phyloP scores from a whole-genome alignment of 495 filamentous ascomycete genomes.

The Aspergillus indologenus region DNA sequence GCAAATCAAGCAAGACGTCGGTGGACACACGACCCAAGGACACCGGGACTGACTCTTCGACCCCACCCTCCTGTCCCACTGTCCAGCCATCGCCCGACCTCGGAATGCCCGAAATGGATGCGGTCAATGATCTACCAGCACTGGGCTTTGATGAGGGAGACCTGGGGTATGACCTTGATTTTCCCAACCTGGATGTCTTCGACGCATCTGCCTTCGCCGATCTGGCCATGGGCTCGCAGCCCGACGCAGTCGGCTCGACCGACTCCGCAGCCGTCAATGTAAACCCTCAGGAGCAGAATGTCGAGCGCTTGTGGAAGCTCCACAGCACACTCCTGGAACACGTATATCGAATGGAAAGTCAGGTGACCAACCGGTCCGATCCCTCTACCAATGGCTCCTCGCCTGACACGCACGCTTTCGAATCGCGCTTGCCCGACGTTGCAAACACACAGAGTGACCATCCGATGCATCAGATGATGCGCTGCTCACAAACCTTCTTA shows the following conservation, averaged over 20 bases:
- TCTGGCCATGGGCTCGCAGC: constrained; percentile 3
- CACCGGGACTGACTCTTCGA: too few species aligned
- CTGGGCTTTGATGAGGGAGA: constrained; percentile 1
- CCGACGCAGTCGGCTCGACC: neutral
- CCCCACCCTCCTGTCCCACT: neutral
- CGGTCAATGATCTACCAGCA: neutral
- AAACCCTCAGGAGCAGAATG: constrained; percentile 2
- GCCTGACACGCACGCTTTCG: too few species aligned
- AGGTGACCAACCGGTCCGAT: too few species aligned
- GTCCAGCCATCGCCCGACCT: neutral
- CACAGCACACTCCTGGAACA: too few species aligned
- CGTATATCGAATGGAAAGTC: too few species aligned
- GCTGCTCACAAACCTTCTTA: too few species aligned
- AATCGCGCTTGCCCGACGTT: too few species aligned
- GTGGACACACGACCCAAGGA: neutral
- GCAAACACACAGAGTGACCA: too few species aligned
- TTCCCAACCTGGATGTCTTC: constrained; percentile 3
- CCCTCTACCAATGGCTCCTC: too few species aligned
- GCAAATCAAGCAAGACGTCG: neutral
- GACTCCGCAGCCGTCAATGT: constrained; percentile 1
- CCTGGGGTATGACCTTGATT: constrained; percentile 1
- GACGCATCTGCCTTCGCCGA: constrained; percentile 2
- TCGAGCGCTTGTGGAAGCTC: too few species aligned
- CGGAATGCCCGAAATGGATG: neutral
- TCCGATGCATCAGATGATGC: too few species aligned